Evolutionary conservation across 2,329 filamentous ascomycete species (phyloP).

Genomic region (Exserohilum rostratum): DNA sequence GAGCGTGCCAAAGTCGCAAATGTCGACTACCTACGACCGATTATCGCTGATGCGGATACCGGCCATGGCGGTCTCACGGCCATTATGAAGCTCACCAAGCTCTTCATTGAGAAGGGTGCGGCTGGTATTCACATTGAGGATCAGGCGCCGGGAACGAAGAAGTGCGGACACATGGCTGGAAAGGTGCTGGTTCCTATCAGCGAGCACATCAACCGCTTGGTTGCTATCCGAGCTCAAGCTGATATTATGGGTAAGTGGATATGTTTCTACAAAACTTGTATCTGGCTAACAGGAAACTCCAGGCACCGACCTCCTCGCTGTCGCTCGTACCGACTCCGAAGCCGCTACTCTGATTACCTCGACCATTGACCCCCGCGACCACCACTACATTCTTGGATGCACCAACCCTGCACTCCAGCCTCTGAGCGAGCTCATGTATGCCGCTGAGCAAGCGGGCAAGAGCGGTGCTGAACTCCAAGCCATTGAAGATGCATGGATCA

Average conservation of each 20-base stretch:
- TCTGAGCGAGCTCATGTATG: constrained; percentile 88
- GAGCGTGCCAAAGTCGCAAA: constrained; percentile 77
- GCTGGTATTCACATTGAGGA: constrained; percentile 99
- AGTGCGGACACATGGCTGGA: constrained; percentile 99
- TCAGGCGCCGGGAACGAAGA: constrained; percentile 97
- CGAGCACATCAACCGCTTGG: constrained; percentile 97
- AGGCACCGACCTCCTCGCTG: constrained; percentile 83
- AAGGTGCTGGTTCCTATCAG: constrained; percentile 96
- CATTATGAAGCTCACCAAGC: constrained; percentile 98
- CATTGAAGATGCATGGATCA: constrained; percentile 88
- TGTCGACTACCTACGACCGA: constrained; percentile 91
- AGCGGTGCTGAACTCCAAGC: constrained; percentile 79
- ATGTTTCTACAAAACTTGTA: neutral
- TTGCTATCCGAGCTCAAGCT: constrained; percentile 95
- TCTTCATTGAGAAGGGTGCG: constrained; percentile 95
- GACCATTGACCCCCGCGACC: constrained; percentile 94
- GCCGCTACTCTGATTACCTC: constrained; percentile 96
- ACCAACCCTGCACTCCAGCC: constrained; percentile 87
- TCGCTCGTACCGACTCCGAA: constrained; percentile 96
- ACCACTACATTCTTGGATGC: constrained; percentile 86
- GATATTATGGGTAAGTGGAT: constrained; percentile 84
- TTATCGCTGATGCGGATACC: constrained; percentile 96
- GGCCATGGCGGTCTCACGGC: constrained; percentile 97
- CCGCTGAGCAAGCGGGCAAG: constrained; percentile 83
- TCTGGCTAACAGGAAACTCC: neutral